phyloP scores from a whole-genome alignment of 371 early-diverging fungal genomes.

The Mortierella sp. region DNA sequence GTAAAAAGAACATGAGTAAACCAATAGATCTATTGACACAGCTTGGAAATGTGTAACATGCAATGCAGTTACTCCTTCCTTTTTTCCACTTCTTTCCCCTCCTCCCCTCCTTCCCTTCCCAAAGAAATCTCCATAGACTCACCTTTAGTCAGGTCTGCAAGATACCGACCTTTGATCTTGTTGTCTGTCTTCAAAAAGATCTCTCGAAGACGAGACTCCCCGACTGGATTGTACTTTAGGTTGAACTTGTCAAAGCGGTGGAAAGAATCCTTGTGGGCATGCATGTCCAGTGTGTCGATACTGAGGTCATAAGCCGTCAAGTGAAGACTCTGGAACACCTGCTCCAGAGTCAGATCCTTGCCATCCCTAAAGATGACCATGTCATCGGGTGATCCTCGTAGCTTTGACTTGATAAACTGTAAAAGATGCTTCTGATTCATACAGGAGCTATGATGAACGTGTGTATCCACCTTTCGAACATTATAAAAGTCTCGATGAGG shows the following conservation, averaged over 20 bases:
- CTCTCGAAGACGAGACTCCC: constrained; percentile 75
- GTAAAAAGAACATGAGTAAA: too few species aligned
- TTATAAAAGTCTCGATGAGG: constrained; percentile 99
- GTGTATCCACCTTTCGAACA: constrained; percentile 98
- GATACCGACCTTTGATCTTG: constrained; percentile 88
- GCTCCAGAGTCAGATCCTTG: constrained; percentile 73
- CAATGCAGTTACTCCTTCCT: too few species aligned
- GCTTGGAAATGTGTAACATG: constrained; percentile 87
- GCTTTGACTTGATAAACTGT: constrained; percentile 97
- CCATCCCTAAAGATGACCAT: constrained; percentile 82
- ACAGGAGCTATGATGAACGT: constrained; percentile 96
- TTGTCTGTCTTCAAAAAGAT: constrained; percentile 98
- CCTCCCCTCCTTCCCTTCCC: constrained; percentile 83
- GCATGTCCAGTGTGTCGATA: constrained; percentile 98
- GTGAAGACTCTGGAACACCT: constrained; percentile 93
- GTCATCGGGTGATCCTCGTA: constrained; percentile 83
- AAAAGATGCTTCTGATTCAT: constrained; percentile 99
- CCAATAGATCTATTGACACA: too few species aligned
- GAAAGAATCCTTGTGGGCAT: constrained; percentile 88
- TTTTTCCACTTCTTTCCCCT: too few species aligned
- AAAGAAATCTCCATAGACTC: constrained; percentile 53
- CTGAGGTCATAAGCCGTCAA: constrained; percentile 96
- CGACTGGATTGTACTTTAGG: constrained; percentile 96
- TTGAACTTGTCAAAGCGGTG: constrained; percentile 98
- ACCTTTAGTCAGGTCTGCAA: constrained; percentile 96